Percentiles rank a stretch among this genome's conserved stretches.
Evolutionary conservation across 2,329 filamentous ascomycete genomes (phyloP).

Genomic region (Macrophomina tecta): DNA sequence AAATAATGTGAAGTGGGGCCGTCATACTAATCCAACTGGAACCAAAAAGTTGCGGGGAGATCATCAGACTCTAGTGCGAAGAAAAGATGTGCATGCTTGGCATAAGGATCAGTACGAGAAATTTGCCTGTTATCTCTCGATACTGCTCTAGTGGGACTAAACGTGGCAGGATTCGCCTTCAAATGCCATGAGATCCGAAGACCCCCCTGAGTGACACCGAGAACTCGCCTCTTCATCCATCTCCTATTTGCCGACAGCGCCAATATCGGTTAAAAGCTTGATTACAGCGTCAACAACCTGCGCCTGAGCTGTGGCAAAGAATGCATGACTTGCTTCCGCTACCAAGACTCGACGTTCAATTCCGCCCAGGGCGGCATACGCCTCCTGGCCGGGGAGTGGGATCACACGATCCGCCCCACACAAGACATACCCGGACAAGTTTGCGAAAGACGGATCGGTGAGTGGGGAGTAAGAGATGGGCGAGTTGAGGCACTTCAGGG

Average conservation of each 20-base stretch:
- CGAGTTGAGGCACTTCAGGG: conserved; percentile 19
- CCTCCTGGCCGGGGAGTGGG: conserved; percentile 34
- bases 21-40: too few relatives aligned
- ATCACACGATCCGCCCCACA: conserved; percentile 35
- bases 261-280: not conserved
- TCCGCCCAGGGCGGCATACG: conserved; percentile 30
- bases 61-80: too few relatives aligned
- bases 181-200: too few relatives aligned
- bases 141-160: too few relatives aligned
- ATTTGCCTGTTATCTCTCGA: too few relatives aligned
- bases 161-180: too few relatives aligned
- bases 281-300: not conserved
- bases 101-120: too few relatives aligned
- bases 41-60: too few relatives aligned
- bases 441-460: conserved; percentile 10
- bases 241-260: not conserved
- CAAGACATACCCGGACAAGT: conserved; percentile 26
- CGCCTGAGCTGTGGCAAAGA: not conserved
- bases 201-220: too few relatives aligned
- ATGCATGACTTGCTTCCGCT: conserved; percentile 18
- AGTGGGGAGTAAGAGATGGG: conserved; percentile 26
- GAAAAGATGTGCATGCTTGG: too few relatives aligned
- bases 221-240: not conserved
- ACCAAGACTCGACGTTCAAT: conserved; percentile 28
- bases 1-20: too few relatives aligned